Evolutionary conservation across 305 asterid species (phyloP).

Genomic region (Fraxinus velutina): DNA sequence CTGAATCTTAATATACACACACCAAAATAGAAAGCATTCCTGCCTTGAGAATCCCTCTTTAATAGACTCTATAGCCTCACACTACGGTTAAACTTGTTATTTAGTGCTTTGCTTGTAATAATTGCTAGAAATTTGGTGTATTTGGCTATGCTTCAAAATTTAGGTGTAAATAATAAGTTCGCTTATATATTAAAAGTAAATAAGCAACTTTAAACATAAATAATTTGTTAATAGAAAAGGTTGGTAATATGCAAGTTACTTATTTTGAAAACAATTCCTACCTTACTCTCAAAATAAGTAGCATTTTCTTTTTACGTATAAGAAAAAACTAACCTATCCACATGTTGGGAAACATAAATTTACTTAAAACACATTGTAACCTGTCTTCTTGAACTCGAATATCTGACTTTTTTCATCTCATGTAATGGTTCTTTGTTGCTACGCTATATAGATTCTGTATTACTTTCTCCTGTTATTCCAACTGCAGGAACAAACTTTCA

Average conservation of each 20-base stretch:
- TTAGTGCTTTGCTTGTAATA: neutral
- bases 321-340: neutral
- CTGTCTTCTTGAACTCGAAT: neutral
- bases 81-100: neutral
- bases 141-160: neutral
- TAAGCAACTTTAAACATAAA: neutral
- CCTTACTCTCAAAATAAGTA: neutral
- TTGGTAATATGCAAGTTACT: neutral
- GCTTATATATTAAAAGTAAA: neutral
- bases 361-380: neutral
- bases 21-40: neutral
- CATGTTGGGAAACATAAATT: neutral
- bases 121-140: neutral
- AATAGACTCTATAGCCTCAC: neutral
- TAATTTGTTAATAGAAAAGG: neutral
- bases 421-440: neutral
- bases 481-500: conserved; percentile 34
- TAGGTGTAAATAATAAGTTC: neutral
- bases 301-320: no score
- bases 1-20: neutral
- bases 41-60: neutral
- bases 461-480: neutral
- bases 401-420: neutral
- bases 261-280: neutral
- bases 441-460: neutral